Conservation (phyloP, 2,329 filamentous ascomycete species). For the Stromatinia cepivora region DNA sequence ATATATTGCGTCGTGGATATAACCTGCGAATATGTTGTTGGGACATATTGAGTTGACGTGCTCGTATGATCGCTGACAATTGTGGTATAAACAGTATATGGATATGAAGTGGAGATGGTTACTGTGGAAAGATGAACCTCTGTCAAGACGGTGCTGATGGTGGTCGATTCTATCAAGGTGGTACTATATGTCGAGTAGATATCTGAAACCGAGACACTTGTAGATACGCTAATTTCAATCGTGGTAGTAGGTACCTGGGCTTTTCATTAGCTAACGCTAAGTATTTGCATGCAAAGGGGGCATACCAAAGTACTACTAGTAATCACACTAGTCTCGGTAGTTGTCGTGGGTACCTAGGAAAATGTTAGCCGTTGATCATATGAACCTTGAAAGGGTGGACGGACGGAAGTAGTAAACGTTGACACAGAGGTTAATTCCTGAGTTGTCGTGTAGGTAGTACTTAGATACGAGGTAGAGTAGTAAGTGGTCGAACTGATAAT, state of each 20-base stretch:
- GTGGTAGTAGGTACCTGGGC: constrained; percentile 10
- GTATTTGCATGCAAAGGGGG: background rate
- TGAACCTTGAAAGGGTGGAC: background rate
- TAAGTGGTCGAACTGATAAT: constrained; percentile 17
- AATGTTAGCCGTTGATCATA: background rate
- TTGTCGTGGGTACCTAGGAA: constrained; percentile 1
- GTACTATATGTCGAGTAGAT: constrained; percentile 20
- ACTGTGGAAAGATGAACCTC: background rate
- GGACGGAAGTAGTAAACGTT: background rate
- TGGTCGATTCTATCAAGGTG: background rate
- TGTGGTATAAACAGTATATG: constrained; percentile 15
- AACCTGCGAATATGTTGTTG: background rate
- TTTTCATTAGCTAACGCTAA: background rate
- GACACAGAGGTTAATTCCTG: background rate
- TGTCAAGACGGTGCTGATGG: background rate
- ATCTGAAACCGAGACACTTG: constrained; percentile 13
- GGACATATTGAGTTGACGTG: constrained; percentile 1
- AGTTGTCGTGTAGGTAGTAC: background rate
- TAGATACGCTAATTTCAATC: constrained; percentile 2
- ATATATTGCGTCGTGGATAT: constrained; percentile 18
- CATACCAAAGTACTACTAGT: background rate
- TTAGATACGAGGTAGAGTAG: constrained; percentile 15
- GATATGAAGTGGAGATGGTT: constrained; percentile 13
- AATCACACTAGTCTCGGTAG: background rate
- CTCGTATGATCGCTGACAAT: constrained; percentile 16